Percentiles rank a stretch among this genome's conserved stretches.
Conservation (phyloP, 306 rosid species). For the Quercus bicolor region DNA sequence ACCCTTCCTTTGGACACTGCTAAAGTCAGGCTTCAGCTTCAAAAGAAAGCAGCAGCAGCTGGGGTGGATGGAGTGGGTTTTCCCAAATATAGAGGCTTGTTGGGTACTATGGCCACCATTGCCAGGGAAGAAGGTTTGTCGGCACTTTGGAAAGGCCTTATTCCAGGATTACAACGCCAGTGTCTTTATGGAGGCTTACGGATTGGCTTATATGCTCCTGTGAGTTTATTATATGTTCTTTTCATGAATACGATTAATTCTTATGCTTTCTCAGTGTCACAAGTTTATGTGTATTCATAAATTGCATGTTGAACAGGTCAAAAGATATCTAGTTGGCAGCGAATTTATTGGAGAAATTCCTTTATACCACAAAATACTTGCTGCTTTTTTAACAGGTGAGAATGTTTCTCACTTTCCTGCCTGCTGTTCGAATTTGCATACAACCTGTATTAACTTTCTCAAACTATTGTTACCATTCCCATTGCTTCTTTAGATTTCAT, state of each 20-base stretch:
- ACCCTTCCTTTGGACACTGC: slow-evolving; percentile 95
- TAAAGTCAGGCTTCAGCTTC: slow-evolving; percentile 97
- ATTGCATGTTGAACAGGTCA: slow-evolving; percentile 68
- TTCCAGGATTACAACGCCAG: slow-evolving; percentile 97
- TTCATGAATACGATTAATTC: slow-evolving; percentile 26
- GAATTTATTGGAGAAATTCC: slow-evolving; percentile 84
- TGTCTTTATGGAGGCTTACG: slow-evolving; percentile 95
- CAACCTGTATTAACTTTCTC: slow-evolving; percentile 5
- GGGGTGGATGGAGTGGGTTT: slow-evolving; percentile 37
- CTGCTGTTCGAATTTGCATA: not conserved
- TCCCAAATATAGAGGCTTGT: slow-evolving; percentile 71
- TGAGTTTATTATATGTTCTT: slow-evolving; percentile 49
- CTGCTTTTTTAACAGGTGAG: slow-evolving; percentile 93
- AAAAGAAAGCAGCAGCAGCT: slow-evolving; percentile 47
- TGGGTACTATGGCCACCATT: slow-evolving; percentile 72
- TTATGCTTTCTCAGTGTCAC: slow-evolving; percentile 22
- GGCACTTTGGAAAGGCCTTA: slow-evolving; percentile 89
- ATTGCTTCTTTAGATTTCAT: not conserved
- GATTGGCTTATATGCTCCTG: slow-evolving; percentile 94
- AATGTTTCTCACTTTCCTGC: slow-evolving; percentile 4
- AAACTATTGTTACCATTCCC: not conserved
- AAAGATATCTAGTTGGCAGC: slow-evolving; percentile 73
- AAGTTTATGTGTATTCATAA: slow-evolving; percentile 36
- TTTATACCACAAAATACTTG: slow-evolving; percentile 74
- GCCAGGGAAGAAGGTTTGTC: slow-evolving; percentile 88